phyloP scores from a whole-genome alignment of 805 yeast species.

The Saccharomycopsis vini region DNA sequence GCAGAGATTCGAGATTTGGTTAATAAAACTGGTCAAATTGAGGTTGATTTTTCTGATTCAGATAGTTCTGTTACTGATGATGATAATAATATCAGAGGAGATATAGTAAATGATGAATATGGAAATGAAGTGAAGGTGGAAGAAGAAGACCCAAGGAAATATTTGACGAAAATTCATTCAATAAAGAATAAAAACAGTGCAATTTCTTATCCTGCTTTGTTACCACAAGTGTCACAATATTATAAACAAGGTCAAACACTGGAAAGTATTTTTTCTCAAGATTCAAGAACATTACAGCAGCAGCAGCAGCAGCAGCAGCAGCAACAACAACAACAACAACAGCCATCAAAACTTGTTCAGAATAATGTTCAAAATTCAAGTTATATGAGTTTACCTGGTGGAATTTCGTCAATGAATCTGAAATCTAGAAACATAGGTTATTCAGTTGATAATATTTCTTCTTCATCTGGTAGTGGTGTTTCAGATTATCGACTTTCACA shows the following conservation, averaged over 20 bases:
- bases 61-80: constrained; percentile 10
- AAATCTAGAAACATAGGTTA: neutral
- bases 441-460: neutral
- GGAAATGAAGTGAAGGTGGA: constrained; percentile 17
- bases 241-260: no score
- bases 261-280: no score
- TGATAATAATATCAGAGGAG: no score
- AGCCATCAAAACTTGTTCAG: no score
- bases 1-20: constrained; percentile 16
- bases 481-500: no score
- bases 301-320: constrained; percentile 2
- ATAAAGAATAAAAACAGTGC: neutral
- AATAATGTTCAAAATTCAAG: no score
- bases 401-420: no score
- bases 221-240: no score
- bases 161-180: constrained; percentile 13
- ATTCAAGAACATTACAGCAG: no score
- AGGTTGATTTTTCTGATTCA: constrained; percentile 15
- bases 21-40: constrained; percentile 12
- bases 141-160: constrained; percentile 17
- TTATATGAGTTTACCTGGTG: neutral
- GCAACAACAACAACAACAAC: neutral
- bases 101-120: neutral
- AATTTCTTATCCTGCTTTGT: no score
- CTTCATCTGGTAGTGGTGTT: no score